Evolutionary conservation across 768 basidiomycete genomes (phyloP).

Genomic region (Pulveroboletus sp.): DNA sequence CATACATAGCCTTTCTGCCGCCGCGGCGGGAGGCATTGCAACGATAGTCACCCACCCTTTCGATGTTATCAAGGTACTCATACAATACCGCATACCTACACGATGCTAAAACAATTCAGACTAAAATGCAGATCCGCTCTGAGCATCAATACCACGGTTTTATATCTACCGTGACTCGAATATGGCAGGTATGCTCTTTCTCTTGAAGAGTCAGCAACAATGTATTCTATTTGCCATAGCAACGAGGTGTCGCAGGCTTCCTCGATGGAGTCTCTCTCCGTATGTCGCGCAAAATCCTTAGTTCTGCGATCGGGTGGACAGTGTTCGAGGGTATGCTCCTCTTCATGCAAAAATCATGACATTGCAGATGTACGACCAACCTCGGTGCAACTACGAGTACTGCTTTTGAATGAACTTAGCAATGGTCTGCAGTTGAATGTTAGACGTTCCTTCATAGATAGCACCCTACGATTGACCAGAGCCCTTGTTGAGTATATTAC

Average conservation of each 20-base stretch:
- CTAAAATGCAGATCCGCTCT: conserved; percentile 86
- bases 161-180: conserved; percentile 53
- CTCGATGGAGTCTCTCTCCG: conserved; percentile 84
- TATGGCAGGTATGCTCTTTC: conserved; percentile 55
- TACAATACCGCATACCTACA: not conserved
- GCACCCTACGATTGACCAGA: conserved; percentile 52
- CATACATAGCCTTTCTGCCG: conserved; percentile 64
- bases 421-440: conserved; percentile 96
- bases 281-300: conserved; percentile 78
- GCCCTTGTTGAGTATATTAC: not conserved
- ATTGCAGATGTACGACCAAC: not conserved
- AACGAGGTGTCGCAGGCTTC: conserved; percentile 75
- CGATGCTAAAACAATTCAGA: conserved; percentile 41
- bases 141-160: conserved; percentile 74
- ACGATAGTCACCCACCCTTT: conserved; percentile 88
- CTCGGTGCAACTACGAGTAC: conserved; percentile 46
- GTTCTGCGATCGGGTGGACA: conserved; percentile 89
- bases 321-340: conserved; percentile 80
- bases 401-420: conserved; percentile 87
- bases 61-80: conserved; percentile 83
- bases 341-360: conserved; percentile 39
- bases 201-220: not conserved
- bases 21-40: conserved; percentile 77
- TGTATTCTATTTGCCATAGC: conserved; percentile 38
- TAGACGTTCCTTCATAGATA: conserved; percentile 94